Evolutionary conservation across 192 early-diverging fungal species (phyloP).

Genomic region (Coemansia pectinata): DNA sequence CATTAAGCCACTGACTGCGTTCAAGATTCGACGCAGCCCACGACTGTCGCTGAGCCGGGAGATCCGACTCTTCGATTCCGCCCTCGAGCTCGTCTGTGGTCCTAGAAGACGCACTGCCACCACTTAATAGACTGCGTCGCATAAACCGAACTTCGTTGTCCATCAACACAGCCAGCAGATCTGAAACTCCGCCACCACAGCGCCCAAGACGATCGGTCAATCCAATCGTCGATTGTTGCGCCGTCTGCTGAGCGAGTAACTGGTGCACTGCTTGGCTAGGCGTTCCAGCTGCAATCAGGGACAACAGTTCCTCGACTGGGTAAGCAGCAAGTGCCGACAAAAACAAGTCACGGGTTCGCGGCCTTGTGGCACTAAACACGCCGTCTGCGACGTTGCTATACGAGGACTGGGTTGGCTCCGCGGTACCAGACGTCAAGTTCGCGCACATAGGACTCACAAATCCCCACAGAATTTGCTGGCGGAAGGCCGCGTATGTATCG

Average conservation of each 20-base stretch:
- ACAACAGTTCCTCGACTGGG: conserved; percentile 20
- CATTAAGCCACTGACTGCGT: conserved; percentile 25
- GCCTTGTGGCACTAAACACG: conserved; percentile 1
- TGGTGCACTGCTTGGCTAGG: conserved; percentile 13
- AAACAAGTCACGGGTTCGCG: conserved; percentile 10
- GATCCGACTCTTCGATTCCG: background rate
- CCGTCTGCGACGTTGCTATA: background rate
- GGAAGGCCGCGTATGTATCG: conserved; percentile 26
- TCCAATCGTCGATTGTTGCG: background rate
- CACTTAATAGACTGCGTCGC: conserved; percentile 30
- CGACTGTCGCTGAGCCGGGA: conserved; percentile 9
- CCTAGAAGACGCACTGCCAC: conserved; percentile 12
- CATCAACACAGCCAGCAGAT: conserved; percentile 26
- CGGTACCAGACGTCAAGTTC: background rate
- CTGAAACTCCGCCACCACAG: background rate
- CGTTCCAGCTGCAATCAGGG: conserved; percentile 6
- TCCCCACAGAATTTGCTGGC: conserved; percentile 12
- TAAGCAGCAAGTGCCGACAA: conserved; percentile 26
- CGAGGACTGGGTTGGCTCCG: background rate
- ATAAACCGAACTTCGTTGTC: conserved; percentile 43
- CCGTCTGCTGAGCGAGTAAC: background rate
- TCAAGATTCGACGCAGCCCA: conserved; percentile 34
- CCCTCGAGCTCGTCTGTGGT: conserved; percentile 9
- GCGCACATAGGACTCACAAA: conserved; percentile 7
- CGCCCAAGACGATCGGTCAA: background rate